Percentiles rank a stretch among this genome's conserved stretches.
These are phyloP conservation scores for Arthrobotrys sinensis DNA, from an alignment of 2,329 filamentous ascomycete species.

Conservation along the genomic window DNA sequence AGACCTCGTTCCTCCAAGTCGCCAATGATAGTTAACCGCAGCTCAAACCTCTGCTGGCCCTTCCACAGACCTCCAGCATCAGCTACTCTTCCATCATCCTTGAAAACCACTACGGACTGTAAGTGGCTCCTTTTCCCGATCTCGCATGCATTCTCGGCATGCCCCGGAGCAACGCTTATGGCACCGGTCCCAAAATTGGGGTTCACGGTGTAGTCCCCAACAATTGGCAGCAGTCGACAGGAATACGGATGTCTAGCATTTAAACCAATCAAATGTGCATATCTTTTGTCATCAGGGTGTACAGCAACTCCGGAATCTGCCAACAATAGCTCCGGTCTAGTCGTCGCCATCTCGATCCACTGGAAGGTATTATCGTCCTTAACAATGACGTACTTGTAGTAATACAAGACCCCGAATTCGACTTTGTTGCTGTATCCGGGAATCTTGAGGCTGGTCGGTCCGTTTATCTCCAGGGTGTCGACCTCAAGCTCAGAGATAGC, in stretches of 20 bases:
- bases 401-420: constrained; percentile 63
- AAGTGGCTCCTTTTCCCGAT: constrained; percentile 62
- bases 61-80: constrained; percentile 13
- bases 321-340: constrained; percentile 63
- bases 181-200: constrained; percentile 63
- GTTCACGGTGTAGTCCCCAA: constrained; percentile 63
- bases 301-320: constrained; percentile 64
- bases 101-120: constrained; percentile 21
- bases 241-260: constrained; percentile 36
- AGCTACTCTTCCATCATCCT: constrained; percentile 38
- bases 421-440: constrained; percentile 54
- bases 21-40: constrained; percentile 59
- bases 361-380: constrained; percentile 52
- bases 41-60: constrained; percentile 57
- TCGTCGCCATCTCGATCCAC: constrained; percentile 62
- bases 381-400: constrained; percentile 62
- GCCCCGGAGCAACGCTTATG: constrained; percentile 63
- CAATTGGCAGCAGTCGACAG: constrained; percentile 60
- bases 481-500: constrained; percentile 64
- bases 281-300: constrained; percentile 63
- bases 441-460: constrained; percentile 27
- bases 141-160: constrained; percentile 61
- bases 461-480: constrained; percentile 57
- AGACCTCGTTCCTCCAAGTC: constrained; percentile 58
- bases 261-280: constrained; percentile 57